Base-by-base conservation (phyloP, 2,329 filamentous ascomycete genomes). In the Teratosphaeriaceae sp. region DNA sequence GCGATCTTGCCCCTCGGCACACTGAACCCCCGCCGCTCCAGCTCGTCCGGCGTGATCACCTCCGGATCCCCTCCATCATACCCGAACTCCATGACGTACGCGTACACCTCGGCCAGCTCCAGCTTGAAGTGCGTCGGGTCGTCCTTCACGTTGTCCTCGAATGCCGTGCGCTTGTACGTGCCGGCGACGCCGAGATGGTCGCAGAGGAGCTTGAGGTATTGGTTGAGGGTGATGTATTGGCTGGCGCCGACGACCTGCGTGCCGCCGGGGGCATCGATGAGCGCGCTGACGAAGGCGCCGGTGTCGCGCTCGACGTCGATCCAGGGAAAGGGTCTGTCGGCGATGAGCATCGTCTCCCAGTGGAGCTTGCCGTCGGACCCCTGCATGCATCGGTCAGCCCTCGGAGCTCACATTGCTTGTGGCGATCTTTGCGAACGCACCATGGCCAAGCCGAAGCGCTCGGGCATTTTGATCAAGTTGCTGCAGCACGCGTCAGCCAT, bases 301-400 rank as follows among this genome's bases (percentile, higher is more conserved):
- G 44, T 27, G 34, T 47, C 41, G 4, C 22, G 26, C 22, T 41
- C 33, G n/a, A 49, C 13, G 30, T 51, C 44, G 18, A 51, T 38
- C 30, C 42, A 49, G 1, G 44, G 38, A 15, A 49, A 20, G 4
- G 5, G 12, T 2, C 15, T n/a, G 3, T 40, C 36, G 5, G 27
- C 12, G 18, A 31, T 12, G 12, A 31, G 22, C 1, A 27, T 23
- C 1, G 41, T 26, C 2, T 34, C 31, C 21, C 30, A 37, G 2
- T 22, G 23, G 36, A 40, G 29, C 15, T 24, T 22, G 9, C 22
- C 30, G 29, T 48, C 40, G 7, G 29, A 21, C 20, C 16, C 26
- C 37, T 46, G 19, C 9, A 41, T 5, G 15, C 36, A 31, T 40
- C 33, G 29, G 9, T 39, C 40, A 21, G 21, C 40, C n/a, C n/a